A percentile compares a stretch with the other conserved stretches of the same genome.
Evolutionary conservation across 306 rosid species (phyloP).

Genomic region (Morella rubra): DNA sequence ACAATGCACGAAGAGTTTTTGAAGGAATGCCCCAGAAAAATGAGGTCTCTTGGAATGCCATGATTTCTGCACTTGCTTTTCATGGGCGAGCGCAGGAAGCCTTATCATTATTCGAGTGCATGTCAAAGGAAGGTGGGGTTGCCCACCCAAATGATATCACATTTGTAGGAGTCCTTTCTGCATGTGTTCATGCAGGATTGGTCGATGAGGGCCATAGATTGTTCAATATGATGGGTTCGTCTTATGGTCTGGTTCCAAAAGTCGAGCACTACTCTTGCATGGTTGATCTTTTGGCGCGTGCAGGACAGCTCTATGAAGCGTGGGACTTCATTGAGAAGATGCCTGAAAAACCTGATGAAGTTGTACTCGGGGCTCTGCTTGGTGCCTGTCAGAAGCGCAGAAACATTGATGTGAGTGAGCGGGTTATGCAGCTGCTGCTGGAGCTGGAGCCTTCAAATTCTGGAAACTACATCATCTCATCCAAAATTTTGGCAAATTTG

Average conservation of each 20-base stretch:
- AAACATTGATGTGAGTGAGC: slow-evolving; percentile 65
- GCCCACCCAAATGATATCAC: slow-evolving; percentile 79
- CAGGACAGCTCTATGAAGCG: slow-evolving; percentile 75
- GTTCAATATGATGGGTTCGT: slow-evolving; percentile 66
- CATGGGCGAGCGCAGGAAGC: slow-evolving; percentile 85
- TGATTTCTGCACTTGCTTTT: slow-evolving; percentile 94
- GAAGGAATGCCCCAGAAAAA: slow-evolving; percentile 70
- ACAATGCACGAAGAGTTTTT: slow-evolving; percentile 67
- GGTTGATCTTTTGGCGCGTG: slow-evolving; percentile 89
- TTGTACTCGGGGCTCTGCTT: slow-evolving; percentile 77
- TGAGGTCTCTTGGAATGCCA: slow-evolving; percentile 93
- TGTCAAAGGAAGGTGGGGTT: slow-evolving; percentile 59
- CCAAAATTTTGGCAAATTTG: slow-evolving; percentile 64
- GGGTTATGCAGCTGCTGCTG: slow-evolving; percentile 61
- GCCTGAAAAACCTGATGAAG: slow-evolving; percentile 88
- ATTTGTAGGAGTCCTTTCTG: slow-evolving; percentile 85
- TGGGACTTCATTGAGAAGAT: slow-evolving; percentile 78
- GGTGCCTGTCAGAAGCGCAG: slow-evolving; percentile 75
- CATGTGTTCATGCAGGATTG: slow-evolving; percentile 87
- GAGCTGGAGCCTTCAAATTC: slow-evolving; percentile 89
- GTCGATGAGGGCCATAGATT: slow-evolving; percentile 66
- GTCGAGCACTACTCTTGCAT: slow-evolving; percentile 95
- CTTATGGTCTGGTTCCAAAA: slow-evolving; percentile 72
- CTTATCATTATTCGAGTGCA: slow-evolving; percentile 57
- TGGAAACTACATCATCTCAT: slow-evolving; percentile 80